Evolutionary conservation across 495 filamentous ascomycete genomes (phyloP), one percentile per base, ranked within the genome.

Genomic region (Elaphomyces granulatus): DNA sequence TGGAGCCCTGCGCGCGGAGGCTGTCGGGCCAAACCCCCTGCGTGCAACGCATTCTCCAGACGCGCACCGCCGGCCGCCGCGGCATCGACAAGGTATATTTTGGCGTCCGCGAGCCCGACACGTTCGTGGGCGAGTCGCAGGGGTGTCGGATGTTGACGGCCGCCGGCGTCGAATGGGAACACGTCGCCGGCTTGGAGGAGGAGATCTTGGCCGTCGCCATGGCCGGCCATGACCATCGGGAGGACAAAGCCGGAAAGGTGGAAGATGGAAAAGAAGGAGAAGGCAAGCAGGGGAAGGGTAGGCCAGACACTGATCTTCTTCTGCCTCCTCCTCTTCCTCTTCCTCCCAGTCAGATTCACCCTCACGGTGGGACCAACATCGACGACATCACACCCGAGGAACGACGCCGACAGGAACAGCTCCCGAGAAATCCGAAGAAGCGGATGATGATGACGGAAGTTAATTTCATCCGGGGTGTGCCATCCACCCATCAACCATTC

Each of bases 1-100:
- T 98, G 66, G 90, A 96, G 61, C 90, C 90, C 1, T 98, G 90
- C 58, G 81, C 72, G 31, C 71, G 80, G 45, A 66, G 90, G 35
- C 56, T 90, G 20, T 86, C 78, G 32, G 87, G 87, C 2, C 90
- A 95, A 54, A 46, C 69, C 26, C 75, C 85, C 0, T 98, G 90
- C 50, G 81, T 83, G 8, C 75, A 93, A 45, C 68, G 87, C 40
- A 87, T 96, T 38, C 55, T 86, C 38, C 58, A 63, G 31, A 74
- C 81, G 15, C 50, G 53, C 20, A 47, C 55, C 4, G 50, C 45
- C 4, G 54, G 49, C 3, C 70, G 68, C 1, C 45, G 40, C 9
- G 71, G 68, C 0, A 80, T 98, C 38, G 64, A 72, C 43, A 84
- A 74, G 28, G 85, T 98, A 6, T 92, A 83, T 50, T 76, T 93